Conservation (phyloP, 768 basidiomycete species). For the Exsudoporus frostii region DNA sequence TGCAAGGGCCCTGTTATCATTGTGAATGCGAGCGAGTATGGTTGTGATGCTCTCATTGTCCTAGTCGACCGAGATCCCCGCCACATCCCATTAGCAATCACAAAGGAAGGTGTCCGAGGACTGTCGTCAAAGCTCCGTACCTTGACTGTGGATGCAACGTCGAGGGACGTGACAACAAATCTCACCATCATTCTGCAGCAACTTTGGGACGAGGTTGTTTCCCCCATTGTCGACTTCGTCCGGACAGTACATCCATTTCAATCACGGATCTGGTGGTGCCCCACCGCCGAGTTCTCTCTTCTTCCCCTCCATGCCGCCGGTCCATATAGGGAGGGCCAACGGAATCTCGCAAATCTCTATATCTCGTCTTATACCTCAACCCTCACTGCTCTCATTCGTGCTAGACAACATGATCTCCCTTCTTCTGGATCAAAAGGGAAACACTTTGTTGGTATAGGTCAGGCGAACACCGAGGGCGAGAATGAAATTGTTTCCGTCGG, state of each 20-base stretch:
- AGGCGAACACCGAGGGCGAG: not conserved
- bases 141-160: not conserved
- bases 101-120: too few species aligned
- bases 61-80: not conserved
- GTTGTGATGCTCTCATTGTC: not conserved
- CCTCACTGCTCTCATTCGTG: conserved; percentile 8
- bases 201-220: not conserved
- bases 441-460: not conserved
- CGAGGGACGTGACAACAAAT: not conserved
- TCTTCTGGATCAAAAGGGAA: not conserved
- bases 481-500: not conserved
- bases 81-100: not conserved
- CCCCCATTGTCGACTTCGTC: not conserved
- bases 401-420: not conserved
- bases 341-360: conserved; percentile 6
- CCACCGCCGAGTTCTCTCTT: not conserved
- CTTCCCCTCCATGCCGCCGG: not conserved
- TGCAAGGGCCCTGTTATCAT: too few species aligned
- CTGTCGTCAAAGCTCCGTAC: not conserved
- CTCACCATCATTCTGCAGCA: not conserved
- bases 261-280: not conserved
- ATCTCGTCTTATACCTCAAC: conserved; percentile 19
- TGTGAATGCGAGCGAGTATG: too few species aligned
- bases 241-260: not conserved
- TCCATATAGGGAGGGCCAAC: not conserved